phyloP scores from a whole-genome alignment of 1,284 basidiomycete species.

The Irpex lacteus region DNA sequence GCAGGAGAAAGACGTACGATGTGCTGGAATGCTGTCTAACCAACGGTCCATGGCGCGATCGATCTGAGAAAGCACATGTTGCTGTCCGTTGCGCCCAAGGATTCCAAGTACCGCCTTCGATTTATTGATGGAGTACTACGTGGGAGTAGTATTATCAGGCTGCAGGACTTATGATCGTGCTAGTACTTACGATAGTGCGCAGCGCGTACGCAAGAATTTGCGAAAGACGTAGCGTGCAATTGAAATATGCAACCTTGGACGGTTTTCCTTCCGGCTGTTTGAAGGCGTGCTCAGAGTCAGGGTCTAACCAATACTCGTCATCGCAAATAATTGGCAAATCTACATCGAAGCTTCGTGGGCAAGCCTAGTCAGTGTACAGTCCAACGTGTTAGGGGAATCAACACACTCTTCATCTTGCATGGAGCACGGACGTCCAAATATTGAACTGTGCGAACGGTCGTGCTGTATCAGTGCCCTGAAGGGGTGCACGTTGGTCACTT shows the following conservation, averaged over 20 bases:
- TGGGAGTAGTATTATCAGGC: neutral
- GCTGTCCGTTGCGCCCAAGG: constrained; percentile 21
- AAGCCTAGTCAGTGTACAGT: neutral
- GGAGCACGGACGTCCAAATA: constrained; percentile 48
- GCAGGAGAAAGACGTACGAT: constrained; percentile 16
- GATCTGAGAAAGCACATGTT: constrained; percentile 22
- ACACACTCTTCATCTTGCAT: constrained; percentile 79
- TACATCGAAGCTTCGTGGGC: constrained; percentile 47
- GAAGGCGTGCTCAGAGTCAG: constrained; percentile 40
- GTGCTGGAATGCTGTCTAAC: constrained; percentile 21
- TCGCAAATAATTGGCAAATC: constrained; percentile 59
- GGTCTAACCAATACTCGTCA: constrained; percentile 60
- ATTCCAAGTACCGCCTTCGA: constrained; percentile 11
- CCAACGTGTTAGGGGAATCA: neutral
- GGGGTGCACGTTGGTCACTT: neutral
- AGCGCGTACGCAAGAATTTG: constrained; percentile 55
- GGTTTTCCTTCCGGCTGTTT: constrained; percentile 45
- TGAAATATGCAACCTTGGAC: constrained; percentile 47
- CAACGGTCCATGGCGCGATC: constrained; percentile 24
- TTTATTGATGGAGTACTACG: neutral
- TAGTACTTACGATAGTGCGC: constrained; percentile 45
- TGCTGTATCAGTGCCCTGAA: neutral
- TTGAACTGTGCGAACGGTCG: neutral
- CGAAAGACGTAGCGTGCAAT: constrained; percentile 49
- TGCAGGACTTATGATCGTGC: neutral